phyloP scores from a whole-genome alignment of 345 rosid species.

The Eucalyptus tenuipes region DNA sequence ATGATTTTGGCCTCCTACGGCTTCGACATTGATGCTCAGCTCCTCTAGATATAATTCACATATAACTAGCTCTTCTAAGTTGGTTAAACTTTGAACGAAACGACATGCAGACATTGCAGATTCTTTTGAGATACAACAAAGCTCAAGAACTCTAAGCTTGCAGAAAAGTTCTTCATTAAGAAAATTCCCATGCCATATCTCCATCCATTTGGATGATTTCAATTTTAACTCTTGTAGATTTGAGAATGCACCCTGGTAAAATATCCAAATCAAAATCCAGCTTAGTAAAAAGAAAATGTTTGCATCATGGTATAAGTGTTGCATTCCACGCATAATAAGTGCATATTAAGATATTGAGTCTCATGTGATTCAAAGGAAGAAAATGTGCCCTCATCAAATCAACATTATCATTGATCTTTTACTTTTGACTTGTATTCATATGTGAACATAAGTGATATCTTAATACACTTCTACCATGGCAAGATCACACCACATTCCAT shows the following conservation, averaged over 20 bases:
- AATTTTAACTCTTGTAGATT: not conserved
- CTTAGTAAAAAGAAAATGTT: not conserved
- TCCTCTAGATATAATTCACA: fast-evolving
- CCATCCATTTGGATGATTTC: not conserved
- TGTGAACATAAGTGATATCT: not conserved
- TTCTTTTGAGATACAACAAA: fast-evolving
- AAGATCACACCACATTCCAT: not conserved
- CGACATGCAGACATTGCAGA: fast-evolving
- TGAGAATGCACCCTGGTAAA: not conserved
- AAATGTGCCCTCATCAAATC: not conserved
- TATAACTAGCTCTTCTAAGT: not conserved
- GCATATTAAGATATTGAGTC: not conserved
- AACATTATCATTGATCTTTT: not conserved
- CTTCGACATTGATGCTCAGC: not conserved
- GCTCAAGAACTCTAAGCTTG: not conserved
- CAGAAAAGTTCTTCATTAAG: not conserved
- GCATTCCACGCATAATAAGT: too few relatives aligned
- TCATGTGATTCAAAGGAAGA: not conserved
- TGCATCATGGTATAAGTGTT: not conserved
- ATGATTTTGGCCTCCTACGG: not conserved
- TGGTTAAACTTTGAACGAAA: not conserved
- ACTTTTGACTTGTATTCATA: not conserved
- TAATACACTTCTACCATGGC: fast-evolving
- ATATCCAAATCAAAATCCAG: not conserved
- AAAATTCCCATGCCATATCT: not conserved